Conservation (phyloP, 345 rosid species). For the Gossypium herbaceum region DNA sequence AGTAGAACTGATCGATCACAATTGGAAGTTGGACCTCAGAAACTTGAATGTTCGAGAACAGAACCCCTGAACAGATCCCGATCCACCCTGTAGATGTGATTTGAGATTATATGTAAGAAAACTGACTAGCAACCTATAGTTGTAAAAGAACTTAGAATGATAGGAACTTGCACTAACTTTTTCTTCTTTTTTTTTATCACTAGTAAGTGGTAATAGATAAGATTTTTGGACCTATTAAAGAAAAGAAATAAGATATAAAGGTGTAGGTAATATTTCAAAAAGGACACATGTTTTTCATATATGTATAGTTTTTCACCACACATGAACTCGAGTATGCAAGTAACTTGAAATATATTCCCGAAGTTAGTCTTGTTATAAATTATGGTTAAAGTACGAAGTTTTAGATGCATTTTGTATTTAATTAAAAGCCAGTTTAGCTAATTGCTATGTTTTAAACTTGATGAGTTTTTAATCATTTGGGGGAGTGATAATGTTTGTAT, state of each 20-base stretch:
- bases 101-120: conserved; percentile 18
- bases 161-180: neutral
- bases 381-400: neutral
- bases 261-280: neutral
- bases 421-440: neutral
- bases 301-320: neutral
- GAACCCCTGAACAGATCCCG: conserved; percentile 81
- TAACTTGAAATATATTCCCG: neutral
- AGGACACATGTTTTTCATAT: neutral
- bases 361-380: neutral
- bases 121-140: conserved; percentile 6
- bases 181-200: neutral
- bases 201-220: neutral
- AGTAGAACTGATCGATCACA: conserved; percentile 87
- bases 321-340: neutral
- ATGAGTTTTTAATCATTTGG: neutral
- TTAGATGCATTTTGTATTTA: neutral
- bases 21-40: conserved; percentile 92
- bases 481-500: neutral
- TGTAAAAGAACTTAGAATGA: neutral
- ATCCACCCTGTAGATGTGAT: conserved; percentile 74
- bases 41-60: conserved; percentile 93
- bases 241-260: neutral
- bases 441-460: neutral
- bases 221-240: neutral